Base-by-base conservation (phyloP, 2,329 filamentous ascomycete genomes). In the Aspergillus caelatus region DNA sequence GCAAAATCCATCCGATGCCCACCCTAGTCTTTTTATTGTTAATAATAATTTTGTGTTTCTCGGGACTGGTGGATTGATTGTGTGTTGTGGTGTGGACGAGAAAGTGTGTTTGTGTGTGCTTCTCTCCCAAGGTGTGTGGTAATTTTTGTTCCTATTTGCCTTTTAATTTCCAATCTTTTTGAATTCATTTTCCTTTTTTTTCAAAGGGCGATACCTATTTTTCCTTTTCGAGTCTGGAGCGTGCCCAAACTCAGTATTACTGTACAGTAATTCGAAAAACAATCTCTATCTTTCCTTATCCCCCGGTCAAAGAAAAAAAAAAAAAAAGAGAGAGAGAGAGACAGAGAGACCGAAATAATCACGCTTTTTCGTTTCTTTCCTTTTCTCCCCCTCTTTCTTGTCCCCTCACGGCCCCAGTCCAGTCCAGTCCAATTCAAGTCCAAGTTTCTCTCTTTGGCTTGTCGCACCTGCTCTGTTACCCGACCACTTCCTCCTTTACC, bases 251-350 rank as follows among this genome's bases (percentile, higher is more conserved):
- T 50, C 23, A 30, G 46, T 30, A 50, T 30, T 50, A 50, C 46
- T 50, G 46, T 50, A 50, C 57, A 36, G 56, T 58, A 58, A 45
- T 58, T 23, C 48, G 52, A 30, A 45, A 54, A 39, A 45, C 36
- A 46, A 36, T 54, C 48, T 19, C 19, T 23, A 53, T 54, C 48
- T 19, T 53, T 65, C 63, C 55, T 65, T 67, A 64, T 67, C 46
- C 63, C 62, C 64, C 64, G 67, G 67, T 67, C 64, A 67, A 58
- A 60, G 12, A 64, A 64, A 62, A 64, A 52, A 52, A 50, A 50
- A 52, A 50, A 50, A 12, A 32, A 10, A 32, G 26, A 26, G 3
- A 9, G 34, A 36, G 12, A 36, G 12, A 41, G 19, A 32, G 26
- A 26, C 3, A 32, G 34, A 36, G 12, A 36, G 34, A 41, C 5